Conservation (phyloP, 768 basidiomycete genomes). For the Naganishia kalamii region DNA sequence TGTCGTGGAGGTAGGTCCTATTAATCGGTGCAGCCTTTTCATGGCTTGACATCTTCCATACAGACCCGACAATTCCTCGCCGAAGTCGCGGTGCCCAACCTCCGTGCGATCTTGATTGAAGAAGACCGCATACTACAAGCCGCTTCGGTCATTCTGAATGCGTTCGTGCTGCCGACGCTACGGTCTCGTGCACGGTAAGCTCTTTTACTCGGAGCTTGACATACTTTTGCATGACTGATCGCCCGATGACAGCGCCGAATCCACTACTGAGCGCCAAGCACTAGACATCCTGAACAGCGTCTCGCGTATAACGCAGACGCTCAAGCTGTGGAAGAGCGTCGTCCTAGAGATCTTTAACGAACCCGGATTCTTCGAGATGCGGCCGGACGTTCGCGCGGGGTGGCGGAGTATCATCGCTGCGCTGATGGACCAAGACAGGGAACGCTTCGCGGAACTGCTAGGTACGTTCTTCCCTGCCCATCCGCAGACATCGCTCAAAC, state of each 20-base stretch:
- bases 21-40: not conserved
- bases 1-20: not conserved
- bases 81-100: constrained; percentile 1
- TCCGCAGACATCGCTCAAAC: not conserved
- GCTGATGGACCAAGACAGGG: constrained; percentile 78
- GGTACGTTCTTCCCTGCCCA: constrained; percentile 52
- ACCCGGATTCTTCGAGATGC: constrained; percentile 57
- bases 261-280: not conserved
- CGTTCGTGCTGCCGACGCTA: not conserved
- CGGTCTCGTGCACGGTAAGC: constrained; percentile 13
- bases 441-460: constrained; percentile 74
- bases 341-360: constrained; percentile 79
- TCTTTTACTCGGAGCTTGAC: not conserved
- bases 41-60: not conserved
- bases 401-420: constrained; percentile 77
- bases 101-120: constrained; percentile 14
- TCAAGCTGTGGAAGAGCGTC: constrained; percentile 77
- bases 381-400: constrained; percentile 51
- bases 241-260: not conserved
- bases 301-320: constrained; percentile 63
- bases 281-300: not conserved
- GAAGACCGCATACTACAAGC: constrained; percentile 17
- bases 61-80: constrained; percentile 6
- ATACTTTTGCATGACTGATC: not conserved
- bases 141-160: not conserved